Base-by-base conservation (phyloP, 345 rosid species). In the Carallia brachiata region DNA sequence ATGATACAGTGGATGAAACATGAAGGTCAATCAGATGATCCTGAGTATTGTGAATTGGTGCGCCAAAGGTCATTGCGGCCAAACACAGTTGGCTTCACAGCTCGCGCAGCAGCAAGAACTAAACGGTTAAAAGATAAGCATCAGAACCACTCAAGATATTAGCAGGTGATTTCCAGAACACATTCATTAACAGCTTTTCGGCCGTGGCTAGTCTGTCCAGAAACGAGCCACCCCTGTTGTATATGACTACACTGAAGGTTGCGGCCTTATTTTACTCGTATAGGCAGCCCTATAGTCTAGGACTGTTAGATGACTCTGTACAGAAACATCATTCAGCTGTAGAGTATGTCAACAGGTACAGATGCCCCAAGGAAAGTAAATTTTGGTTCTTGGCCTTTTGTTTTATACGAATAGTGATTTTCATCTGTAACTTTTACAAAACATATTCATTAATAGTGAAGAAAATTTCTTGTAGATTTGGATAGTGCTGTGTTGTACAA, bases 1-100 rank as follows among this genome's bases (percentile, higher is more conserved):
- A 91, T 88, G 90, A 85, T 94, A 76, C 97, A 91, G 77, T 87
- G 96, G 98, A 82, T 91, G 57, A 79, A 95, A 71, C 78, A 70
- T 6, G 96, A 86, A 28, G 97, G 93, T 54, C 85, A 67, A 36
- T 78, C 90, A 10, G 78, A 86, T 32, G 91, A 94, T 70, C 85
- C 91, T 0, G 93, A 84, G 76, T 91, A 80, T 70, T 84, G 89
- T 59, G 87, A 88, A 2, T 83, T 88, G 82, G 92, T 94, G 71
- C 81, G 97, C 62, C 96, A 94, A 73, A 84, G 90, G 73, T 91
- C 94, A 2, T 32, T 87, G 60, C 79, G 91, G 67, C 93, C 94
- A 32, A 79, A 87, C 48, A 85, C 97, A 2, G 93, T 94, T 16
- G 96, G 97, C 50, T 85, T 79, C 74, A 84, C 96, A 0, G 98